A percentile compares a stretch with the other conserved stretches of the same genome.
Evolutionary conservation across 257 asterid species (phyloP).

Genomic region (Solanum chiquidenum): DNA sequence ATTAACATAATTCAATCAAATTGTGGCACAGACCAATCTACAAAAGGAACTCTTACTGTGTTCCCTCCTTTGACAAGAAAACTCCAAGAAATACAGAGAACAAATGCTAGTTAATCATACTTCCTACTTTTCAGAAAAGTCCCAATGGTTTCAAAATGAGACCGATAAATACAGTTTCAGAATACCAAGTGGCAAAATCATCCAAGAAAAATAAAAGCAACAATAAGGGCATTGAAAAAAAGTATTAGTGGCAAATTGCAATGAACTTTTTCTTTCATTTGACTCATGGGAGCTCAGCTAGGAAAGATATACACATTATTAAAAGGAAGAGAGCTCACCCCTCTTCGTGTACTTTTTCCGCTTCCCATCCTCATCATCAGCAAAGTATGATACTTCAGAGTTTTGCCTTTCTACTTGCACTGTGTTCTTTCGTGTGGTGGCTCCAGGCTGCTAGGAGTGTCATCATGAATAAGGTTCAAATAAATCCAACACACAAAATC

Average conservation of each 20-base stretch:
- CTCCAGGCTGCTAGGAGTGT: conserved; percentile 48
- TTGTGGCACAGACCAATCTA: not conserved
- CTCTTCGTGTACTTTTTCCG: conserved; percentile 72
- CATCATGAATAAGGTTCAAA: not conserved
- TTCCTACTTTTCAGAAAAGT: not conserved
- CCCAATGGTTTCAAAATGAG: not conserved
- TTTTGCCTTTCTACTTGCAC: conserved; percentile 62
- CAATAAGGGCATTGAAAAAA: not conserved
- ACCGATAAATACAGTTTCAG: not conserved
- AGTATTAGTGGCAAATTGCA: not conserved
- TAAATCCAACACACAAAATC: not conserved
- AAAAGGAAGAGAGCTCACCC: conserved; percentile 32
- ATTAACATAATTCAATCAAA: not conserved
- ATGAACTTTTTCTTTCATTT: not conserved
- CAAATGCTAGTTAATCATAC: not conserved
- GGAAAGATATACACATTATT: not conserved
- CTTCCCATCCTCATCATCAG: conserved; percentile 86
- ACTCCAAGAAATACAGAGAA: not conserved
- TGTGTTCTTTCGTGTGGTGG: conserved; percentile 69
- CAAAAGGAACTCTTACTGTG: not conserved
- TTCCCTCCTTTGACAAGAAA: not conserved
- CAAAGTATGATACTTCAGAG: conserved; percentile 71
- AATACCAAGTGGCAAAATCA: not conserved
- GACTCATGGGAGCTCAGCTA: not conserved
- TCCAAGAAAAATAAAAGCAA: not conserved